Percentiles rank a stretch among this genome's conserved stretches.
These are phyloP conservation scores for Malus hybrid DNA, from an alignment of 331 rosid species.

Conservation along the genomic window DNA sequence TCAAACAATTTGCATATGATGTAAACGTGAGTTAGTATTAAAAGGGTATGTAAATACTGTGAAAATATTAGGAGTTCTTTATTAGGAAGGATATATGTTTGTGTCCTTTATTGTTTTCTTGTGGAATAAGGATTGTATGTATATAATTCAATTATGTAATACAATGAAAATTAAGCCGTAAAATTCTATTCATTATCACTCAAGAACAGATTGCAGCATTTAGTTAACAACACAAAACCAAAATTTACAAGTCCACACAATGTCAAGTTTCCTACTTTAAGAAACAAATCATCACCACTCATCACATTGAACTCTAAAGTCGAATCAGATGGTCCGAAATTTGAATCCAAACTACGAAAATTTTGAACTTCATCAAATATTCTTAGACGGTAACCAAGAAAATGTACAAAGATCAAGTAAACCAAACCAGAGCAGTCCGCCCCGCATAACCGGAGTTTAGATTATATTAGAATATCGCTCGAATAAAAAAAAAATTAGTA, in stretches of 20 bases:
- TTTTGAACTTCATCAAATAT: background rate
- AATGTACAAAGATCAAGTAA: background rate
- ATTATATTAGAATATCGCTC: background rate
- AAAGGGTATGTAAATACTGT: too few species aligned
- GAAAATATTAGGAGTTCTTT: too few species aligned
- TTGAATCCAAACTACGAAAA: background rate
- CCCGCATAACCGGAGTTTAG: background rate
- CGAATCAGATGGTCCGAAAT: background rate
- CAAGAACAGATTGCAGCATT: background rate
- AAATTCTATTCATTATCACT: background rate
- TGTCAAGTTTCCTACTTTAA: background rate
- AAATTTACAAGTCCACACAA: background rate
- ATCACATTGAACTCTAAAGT: background rate
- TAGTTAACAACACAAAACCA: background rate
- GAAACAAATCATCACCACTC: background rate
- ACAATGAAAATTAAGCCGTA: too few species aligned
- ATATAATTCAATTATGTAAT: too few species aligned
- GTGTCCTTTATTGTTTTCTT: too few species aligned
- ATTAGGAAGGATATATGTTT: too few species aligned
- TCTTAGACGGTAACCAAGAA: background rate
- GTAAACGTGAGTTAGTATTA: too few species aligned
- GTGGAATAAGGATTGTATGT: too few species aligned
- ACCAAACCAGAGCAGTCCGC: background rate
- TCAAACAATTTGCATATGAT: background rate
- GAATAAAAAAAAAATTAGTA: background rate